Base-by-base conservation (phyloP, 306 rosid species). In the Glycine tomentella region DNA sequence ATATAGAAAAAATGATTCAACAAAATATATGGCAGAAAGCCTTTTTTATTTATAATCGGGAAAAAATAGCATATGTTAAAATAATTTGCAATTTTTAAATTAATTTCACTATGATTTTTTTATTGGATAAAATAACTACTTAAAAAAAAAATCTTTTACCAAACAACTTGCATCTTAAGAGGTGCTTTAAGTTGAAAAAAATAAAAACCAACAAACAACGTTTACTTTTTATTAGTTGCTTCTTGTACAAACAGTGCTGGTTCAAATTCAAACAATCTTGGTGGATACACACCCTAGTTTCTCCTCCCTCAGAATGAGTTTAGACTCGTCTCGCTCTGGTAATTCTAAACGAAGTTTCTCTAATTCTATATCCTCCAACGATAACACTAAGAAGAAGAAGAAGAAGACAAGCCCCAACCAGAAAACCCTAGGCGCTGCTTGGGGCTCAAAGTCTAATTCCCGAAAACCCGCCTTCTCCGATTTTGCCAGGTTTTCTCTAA, bases 401-500 rank as follows among this genome's bases (percentile, higher is more conserved):
- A 79, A 31, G 61, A 52, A 15, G 48, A 59, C 51, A 6, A 9
- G 56, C 69, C 49, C 83, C 81, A 83, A 84, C 78, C 92, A 93
- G 93, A 90, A 90, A 92, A 89, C 94, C 91, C 91, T 93, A 83
- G 95, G 97, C 70, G 93, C 83, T 13, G 86, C 90, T 58, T 90
- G 97, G 97, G 94, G 97, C 75, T 77, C 97, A 61, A 92, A 86
- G 76, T 87, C 97, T 61, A 92, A 84, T 81, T 88, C 80, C 61
- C 84, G 86, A 15, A 91, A 88, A 50, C 72, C 97, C 11, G 87
- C 97, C 3, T 95, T 88, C 90, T 78, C 97, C 59, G 89, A 86
- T 81, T 84, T 95, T 53, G 87, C 90, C 77, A 92, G 97, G 98
- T 88, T 33, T 72, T 25, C 31, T 25, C 31, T 25, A 25, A 25